Conservation (phyloP, 2,329 filamentous ascomycete species). For the Fragosphaeria purpurea region DNA sequence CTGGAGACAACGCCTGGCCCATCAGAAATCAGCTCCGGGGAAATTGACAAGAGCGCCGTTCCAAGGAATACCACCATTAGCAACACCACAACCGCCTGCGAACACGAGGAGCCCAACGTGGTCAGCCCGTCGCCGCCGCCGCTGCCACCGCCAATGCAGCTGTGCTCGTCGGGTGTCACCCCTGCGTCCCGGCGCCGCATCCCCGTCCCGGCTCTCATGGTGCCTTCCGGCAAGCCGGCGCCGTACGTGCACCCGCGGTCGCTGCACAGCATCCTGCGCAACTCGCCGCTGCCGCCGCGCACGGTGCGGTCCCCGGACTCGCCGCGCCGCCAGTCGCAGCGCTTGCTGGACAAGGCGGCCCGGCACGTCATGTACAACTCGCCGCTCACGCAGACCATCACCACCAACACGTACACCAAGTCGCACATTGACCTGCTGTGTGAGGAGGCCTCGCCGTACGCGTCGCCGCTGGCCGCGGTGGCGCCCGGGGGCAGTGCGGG, state of each 20-base stretch:
- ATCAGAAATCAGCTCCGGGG: too few species aligned
- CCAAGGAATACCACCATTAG: too few species aligned
- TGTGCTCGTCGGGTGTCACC: constrained; percentile 6
- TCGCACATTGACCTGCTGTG: constrained; percentile 54
- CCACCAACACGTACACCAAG: constrained; percentile 49
- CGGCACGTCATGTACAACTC: constrained; percentile 52
- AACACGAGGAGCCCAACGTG: constrained; percentile 2
- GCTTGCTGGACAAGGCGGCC: constrained; percentile 43
- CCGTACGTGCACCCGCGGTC: constrained; percentile 50
- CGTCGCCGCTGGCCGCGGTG: constrained; percentile 23
- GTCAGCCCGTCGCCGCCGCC: constrained; percentile 1
- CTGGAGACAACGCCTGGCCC: not conserved
- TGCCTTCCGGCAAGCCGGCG: constrained; percentile 18
- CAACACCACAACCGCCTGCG: not conserved
- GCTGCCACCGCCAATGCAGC: constrained; percentile 16
- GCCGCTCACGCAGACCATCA: constrained; percentile 54
- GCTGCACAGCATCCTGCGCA: constrained; percentile 55
- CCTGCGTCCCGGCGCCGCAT: constrained; percentile 24
- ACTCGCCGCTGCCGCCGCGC: constrained; percentile 50
- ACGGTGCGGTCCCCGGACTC: constrained; percentile 41
- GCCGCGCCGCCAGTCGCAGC: constrained; percentile 42
- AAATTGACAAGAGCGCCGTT: too few species aligned
- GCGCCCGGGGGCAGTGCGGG: constrained; percentile 6
- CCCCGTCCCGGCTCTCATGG: constrained; percentile 22
- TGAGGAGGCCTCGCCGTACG: constrained; percentile 45